phyloP scores from a whole-genome alignment of 139 green algal species.

The Micractinium sp. region DNA sequence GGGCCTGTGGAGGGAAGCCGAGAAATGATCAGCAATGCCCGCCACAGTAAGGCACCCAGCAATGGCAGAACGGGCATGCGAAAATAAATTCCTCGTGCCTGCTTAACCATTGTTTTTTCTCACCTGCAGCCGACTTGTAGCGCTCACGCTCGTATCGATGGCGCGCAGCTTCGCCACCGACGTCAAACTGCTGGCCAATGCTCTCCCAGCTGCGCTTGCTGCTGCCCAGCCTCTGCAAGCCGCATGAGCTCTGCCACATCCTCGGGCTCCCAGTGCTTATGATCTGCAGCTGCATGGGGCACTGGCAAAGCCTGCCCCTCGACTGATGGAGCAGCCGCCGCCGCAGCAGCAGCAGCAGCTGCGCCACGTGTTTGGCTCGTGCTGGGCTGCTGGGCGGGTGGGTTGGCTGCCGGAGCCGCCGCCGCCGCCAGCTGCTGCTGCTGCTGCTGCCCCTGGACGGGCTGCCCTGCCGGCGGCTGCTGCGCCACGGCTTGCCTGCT shows the following conservation, averaged over 20 bases:
- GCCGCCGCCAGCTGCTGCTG: background rate
- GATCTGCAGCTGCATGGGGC: background rate
- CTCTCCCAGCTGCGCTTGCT: background rate
- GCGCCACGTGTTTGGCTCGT: too few species aligned
- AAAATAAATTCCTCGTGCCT: too few species aligned
- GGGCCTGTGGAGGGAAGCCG: background rate
- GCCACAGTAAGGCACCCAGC: too few species aligned
- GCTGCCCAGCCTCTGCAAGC: slow-evolving; percentile 1
- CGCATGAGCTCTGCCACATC: background rate
- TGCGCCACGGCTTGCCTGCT: background rate
- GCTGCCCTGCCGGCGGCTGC: background rate
- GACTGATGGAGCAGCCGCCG: too few species aligned
- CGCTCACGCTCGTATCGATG: background rate
- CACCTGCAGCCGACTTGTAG: background rate
- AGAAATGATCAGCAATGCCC: too few species aligned
- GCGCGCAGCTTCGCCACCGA: background rate
- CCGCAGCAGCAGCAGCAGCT: background rate
- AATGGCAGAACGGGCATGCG: too few species aligned
- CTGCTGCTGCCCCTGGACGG: background rate
- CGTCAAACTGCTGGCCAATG: background rate
- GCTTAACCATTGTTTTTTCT: too few species aligned
- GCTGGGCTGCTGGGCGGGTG: too few species aligned
- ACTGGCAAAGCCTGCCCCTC: background rate
- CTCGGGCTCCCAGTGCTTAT: background rate
- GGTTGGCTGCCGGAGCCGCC: too few species aligned